These are phyloP conservation scores for Trichosporon sp. DNA, from an alignment of 1,284 basidiomycete species.

Conservation along the genomic window DNA sequence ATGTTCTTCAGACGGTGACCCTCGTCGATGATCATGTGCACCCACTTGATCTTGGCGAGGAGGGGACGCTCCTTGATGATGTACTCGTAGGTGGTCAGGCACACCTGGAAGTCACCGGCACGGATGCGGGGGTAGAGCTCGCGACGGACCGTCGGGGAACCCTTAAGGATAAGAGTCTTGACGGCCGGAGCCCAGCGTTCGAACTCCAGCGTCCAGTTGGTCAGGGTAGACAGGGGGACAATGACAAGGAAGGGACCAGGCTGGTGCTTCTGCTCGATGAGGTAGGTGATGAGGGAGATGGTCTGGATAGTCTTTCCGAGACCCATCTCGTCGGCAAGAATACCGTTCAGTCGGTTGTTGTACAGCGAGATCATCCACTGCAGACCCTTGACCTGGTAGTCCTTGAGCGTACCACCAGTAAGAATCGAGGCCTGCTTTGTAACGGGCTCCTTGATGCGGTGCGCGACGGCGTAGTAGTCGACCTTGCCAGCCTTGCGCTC, in stretches of 20 bases:
- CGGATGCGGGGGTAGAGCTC: conserved; percentile 51
- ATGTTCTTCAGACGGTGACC: conserved; percentile 99
- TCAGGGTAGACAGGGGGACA: conserved; percentile 96
- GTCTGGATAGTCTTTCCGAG: conserved; percentile 95
- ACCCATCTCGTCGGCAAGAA: conserved; percentile 95
- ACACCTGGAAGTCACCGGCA: conserved; percentile 81
- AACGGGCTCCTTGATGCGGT: conserved; percentile 88
- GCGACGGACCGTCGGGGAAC: conserved; percentile 68
- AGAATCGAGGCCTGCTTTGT: conserved; percentile 80
- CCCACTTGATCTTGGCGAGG: conserved; percentile 91
- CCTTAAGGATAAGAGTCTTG: conserved; percentile 86
- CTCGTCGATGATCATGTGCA: conserved; percentile 99
- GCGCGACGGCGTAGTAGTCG: conserved; percentile 97
- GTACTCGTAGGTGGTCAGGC: conserved; percentile 98
- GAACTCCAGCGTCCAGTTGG: conserved; percentile 97
- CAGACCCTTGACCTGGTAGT: conserved; percentile 92
- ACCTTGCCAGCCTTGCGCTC: conserved; percentile 69
- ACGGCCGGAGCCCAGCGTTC: conserved; percentile 94
- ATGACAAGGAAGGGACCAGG: conserved; percentile 96
- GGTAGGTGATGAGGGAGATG: conserved; percentile 92
- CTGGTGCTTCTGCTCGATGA: conserved; percentile 90
- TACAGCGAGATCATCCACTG: conserved; percentile 97
- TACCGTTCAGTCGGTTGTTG: conserved; percentile 90
- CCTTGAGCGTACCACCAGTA: conserved; percentile 79
- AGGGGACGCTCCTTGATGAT: conserved; percentile 96